Conservation (phyloP, 2,329 filamentous ascomycete species). For the Ophiosphaerella herpotricha region DNA sequence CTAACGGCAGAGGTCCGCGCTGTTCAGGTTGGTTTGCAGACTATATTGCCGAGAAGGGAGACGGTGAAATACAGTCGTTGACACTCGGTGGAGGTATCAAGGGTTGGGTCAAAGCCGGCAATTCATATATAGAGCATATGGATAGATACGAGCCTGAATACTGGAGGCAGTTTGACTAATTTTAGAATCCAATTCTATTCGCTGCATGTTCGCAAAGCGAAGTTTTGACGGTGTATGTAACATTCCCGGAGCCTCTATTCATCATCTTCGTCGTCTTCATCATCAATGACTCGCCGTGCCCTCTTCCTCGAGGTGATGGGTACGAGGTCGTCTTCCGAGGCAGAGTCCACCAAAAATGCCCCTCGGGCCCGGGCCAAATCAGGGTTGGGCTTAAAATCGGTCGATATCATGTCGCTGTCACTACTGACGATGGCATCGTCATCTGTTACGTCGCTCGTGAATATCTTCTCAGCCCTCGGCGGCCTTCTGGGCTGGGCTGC, state of each 20-base stretch:
- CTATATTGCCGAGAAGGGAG: conserved; percentile 38
- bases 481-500: conserved; percentile 24
- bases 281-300: conserved; percentile 34
- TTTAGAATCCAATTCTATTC: not conserved
- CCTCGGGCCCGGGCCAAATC: no score
- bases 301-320: conserved; percentile 29
- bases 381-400: conserved; percentile 10
- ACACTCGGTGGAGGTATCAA: conserved; percentile 52
- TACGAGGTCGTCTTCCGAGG: conserved; percentile 25
- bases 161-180: conserved; percentile 46
- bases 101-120: conserved; percentile 51
- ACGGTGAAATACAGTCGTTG: conserved; percentile 48
- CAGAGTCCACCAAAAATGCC: conserved; percentile 28
- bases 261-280: conserved; percentile 43
- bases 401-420: conserved; percentile 38
- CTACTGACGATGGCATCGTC: conserved; percentile 41
- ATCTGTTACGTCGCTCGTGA: conserved; percentile 42
- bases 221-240: not conserved
- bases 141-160: conserved; percentile 49
- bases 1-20: conserved; percentile 40
- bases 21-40: conserved; percentile 46
- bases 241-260: conserved; percentile 13
- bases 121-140: conserved; percentile 44
- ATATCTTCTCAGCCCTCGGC: conserved; percentile 36
- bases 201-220: not conserved